Base-by-base conservation (phyloP, 768 basidiomycete genomes). In the Botryobasidium botryosum region DNA sequence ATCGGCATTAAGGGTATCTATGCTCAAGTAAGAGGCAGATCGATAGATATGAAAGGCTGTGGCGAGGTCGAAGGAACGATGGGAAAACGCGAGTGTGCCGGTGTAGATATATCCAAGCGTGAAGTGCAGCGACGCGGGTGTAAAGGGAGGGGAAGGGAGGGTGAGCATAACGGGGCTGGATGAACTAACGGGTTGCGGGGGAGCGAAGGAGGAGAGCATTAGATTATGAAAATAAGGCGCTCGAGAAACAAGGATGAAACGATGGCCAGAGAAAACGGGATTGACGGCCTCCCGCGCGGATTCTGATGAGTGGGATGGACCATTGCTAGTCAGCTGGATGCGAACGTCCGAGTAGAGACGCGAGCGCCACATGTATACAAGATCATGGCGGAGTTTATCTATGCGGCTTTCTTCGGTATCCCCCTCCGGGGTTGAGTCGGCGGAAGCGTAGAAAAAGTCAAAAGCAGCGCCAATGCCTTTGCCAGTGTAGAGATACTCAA, bases 351-450 rank as follows among this genome's bases (percentile, higher is more conserved):
- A 85, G 58, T 90, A 97, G 15, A 97, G 74, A 40, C 88, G 76
- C 10, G 82, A 84, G 26, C 92, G 67, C 92, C 91, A 96, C 87
- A 90, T 92, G 66, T 80, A 94, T 20, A 91, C 83, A 24, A 94
- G 69, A 56, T 96, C 92, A 61, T 87, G 86, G 49, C 86, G 75
- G 7, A 94, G 72, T 62, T 88, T 85, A 59, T 87, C 85, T 32
- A 84, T 63, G 12, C 85, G 65, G 36, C 71, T 64, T 51, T 68
- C 74, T 59, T 64, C 73, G 6, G 62, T 67, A 31, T 52, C 61
- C 2, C 31, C 55, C 51, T 66, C 53, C 43, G 21, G 44, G 40
- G 43, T 53, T 24, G 40, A 65, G 44, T 64, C 64, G 31, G 62
- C 64, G 41, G 65, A 62, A 53, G 90, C 87, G 54, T 85, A 87